Base-by-base conservation (phyloP, 2,329 filamentous ascomycete genomes). In the Ophiostoma angusticollis region DNA sequence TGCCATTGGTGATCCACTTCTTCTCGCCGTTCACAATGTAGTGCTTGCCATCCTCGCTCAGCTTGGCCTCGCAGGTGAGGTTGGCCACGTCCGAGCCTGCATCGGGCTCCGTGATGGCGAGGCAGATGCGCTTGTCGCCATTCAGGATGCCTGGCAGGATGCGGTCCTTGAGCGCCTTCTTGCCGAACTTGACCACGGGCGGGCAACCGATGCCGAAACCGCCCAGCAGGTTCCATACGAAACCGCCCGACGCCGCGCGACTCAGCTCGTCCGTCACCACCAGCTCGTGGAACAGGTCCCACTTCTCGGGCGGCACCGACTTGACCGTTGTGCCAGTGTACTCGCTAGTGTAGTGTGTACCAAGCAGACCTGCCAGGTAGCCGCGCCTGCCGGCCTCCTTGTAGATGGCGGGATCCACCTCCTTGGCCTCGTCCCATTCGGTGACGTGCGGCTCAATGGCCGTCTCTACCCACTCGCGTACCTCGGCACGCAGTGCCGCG, bases 21-120 rank as follows among this genome's bases (percentile, higher is more conserved):
- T 98, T 96, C 75, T 95, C 89, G 40, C 91, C 91, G 56, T 96
- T 98, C 63, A 98, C 91, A 50, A 96, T 96, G 64, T 93, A 98
- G 66, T 96, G 85, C 70, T 96, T 96, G 55, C 91, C 91, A 53
- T 98, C 91, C 51, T 91, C 83, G 47, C 74, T 84, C 42, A 96
- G 72, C 70, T 94, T 94, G 19, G 91, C 91, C 68, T 96, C 87
- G 60, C 89, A 96, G 12, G 80, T 91, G 49, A 98, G 59, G 63
- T 94, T 96, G 43, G 91, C 91, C 9, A 98, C 91, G 57, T 98
- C 91, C 49, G 78, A 85, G 31, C 91, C 91, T 11, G 87, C 91
- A 63, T 96, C 89, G 44, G 82, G 91, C 64, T 98, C 91, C 0
- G 91, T 98, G 52, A 98, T 95, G 51, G 91, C 91, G 45, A 98